Evolutionary conservation across 106 monocot genomes (phyloP).

Genomic region (Phalaenopsis equestris): DNA sequence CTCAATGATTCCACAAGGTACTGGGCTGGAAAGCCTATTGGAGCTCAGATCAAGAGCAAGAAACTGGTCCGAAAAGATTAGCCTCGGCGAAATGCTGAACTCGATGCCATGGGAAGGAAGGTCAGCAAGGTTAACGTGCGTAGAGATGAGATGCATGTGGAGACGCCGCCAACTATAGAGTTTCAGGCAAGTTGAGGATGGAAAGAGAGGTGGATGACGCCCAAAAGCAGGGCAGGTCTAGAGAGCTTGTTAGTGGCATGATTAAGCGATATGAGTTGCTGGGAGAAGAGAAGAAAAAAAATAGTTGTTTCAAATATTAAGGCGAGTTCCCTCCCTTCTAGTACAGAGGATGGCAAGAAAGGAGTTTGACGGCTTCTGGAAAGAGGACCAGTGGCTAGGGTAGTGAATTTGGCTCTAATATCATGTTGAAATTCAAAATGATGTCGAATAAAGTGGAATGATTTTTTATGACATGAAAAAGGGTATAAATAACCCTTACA

Average conservation of each 20-base stretch:
- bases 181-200: conserved; percentile 57
- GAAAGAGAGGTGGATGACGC: conserved; percentile 30
- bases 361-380: too few relatives aligned
- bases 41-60: conserved; percentile 65
- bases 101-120: conserved; percentile 58
- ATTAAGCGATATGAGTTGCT: conserved; percentile 24
- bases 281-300: conserved; percentile 12
- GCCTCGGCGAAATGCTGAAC: conserved; percentile 64
- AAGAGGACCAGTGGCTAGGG: too few relatives aligned
- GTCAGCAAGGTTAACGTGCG: conserved; percentile 42
- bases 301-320: too few relatives aligned
- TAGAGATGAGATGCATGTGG: conserved; percentile 69
- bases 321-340: too few relatives aligned
- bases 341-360: too few relatives aligned
- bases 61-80: conserved; percentile 69
- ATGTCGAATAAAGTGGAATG: too few relatives aligned
- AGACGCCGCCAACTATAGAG: conserved; percentile 60
- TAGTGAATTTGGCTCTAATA: too few relatives aligned
- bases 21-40: conserved; percentile 53
- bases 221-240: conserved; percentile 59
- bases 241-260: conserved; percentile 41
- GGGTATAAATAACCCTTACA: too few relatives aligned
- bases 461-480: too few relatives aligned
- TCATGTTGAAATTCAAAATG: too few relatives aligned
- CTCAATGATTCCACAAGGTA: conserved; percentile 47